Evolutionary conservation across 2,329 filamentous ascomycete genomes (phyloP), one percentile per base, ranked within the genome.

Genomic region (Neofusicoccum umdonicola): DNA sequence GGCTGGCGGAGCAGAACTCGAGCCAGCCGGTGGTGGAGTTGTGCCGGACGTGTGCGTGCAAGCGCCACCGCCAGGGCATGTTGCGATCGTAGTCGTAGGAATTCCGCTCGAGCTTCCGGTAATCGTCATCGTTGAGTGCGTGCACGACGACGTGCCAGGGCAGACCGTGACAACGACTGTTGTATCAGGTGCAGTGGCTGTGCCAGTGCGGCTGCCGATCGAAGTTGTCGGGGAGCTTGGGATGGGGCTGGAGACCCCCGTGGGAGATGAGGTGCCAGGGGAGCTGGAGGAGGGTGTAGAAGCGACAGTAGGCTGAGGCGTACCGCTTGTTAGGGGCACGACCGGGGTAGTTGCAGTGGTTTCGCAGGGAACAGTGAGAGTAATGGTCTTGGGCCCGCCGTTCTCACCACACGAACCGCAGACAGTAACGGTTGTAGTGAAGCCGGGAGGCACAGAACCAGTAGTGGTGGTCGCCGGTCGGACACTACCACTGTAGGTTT

Each of bases 401-500:
- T 31, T 35, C 13, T 42, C 11, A n/a, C 45, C 64, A 47, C 68
- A 70, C 6, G 54, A 61, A 48, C 37, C 58, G 64, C 70, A 71
- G 22, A 69, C 68, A 7, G 67, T 68, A 9, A 67, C 68, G n/a
- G 69, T 68, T 15, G 61, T 65, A n/a, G 66, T 67, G 37, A 69
- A 72, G 17, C 69, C 70, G 44, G 69, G 58, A 3, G 70, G 70
- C 1, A 71, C 42, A 45, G 70, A 67, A 27, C 58, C 57, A 17
- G 51, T 27, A 6, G 31, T 47, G 12, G 63, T 51, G 41, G 35
- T 2, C 4, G 39, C 34, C 9, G 64, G 52, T 35, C 64, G 63
- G 11, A 17, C 63, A 8, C 50, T 48, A 39, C 66, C 63, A 17
- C 70, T 69, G 65, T 72, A 76, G 2, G 67, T 65, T 50, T 75